A percentile compares a stretch with the other conserved stretches of the same genome.
phyloP scores from a whole-genome alignment of 495 filamentous ascomycete genomes.

The Penicillium pancosmium region DNA sequence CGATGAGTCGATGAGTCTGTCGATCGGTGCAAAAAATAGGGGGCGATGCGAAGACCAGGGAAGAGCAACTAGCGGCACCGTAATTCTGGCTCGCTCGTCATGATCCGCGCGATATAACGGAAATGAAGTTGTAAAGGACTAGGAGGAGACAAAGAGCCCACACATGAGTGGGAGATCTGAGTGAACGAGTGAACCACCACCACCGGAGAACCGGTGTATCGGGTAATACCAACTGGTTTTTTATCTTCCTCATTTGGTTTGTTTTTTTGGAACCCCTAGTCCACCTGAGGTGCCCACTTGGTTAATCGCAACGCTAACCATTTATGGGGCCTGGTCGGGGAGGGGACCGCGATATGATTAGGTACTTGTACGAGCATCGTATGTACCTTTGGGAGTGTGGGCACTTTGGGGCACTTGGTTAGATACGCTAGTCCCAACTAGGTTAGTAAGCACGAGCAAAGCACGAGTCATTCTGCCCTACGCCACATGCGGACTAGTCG shows the following conservation, averaged over 20 bases:
- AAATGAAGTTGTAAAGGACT: background rate
- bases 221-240: background rate
- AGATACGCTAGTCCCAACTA: background rate
- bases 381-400: background rate
- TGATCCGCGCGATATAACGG: background rate
- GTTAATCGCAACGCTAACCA: constrained; percentile 1
- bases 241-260: too few species aligned
- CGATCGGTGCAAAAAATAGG: background rate
- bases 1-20: too few species aligned
- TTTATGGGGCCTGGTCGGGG: background rate
- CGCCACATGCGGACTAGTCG: background rate
- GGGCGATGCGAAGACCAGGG: background rate
- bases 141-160: background rate
- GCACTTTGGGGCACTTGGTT: background rate
- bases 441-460: background rate
- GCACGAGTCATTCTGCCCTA: constrained; percentile 5
- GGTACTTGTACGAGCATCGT: background rate
- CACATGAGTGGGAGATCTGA: background rate
- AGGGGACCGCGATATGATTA: background rate
- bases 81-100: background rate
- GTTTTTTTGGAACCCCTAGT: too few species aligned
- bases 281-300: background rate
- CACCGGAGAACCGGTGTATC: background rate
- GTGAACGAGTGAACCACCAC: background rate
- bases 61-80: background rate